phyloP scores from a whole-genome alignment of 495 filamentous ascomycete genomes.

The Daldinia childiae region DNA sequence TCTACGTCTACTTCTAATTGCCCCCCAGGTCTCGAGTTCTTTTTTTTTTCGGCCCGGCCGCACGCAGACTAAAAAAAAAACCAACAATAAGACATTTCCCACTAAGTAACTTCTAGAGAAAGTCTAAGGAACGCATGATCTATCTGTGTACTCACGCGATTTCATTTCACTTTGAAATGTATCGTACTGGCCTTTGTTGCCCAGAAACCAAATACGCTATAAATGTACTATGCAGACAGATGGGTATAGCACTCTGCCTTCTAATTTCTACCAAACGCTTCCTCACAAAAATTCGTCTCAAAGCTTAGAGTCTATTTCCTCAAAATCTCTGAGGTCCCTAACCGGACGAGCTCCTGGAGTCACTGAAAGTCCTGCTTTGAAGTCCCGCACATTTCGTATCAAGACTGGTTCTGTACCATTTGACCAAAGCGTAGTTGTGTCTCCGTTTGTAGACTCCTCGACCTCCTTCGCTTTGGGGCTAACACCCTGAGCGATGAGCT shows the following conservation, averaged over 20 bases:
- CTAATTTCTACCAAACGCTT: constrained; percentile 28
- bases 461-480: constrained; percentile 51
- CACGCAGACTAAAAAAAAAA: neutral
- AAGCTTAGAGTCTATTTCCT: constrained; percentile 82
- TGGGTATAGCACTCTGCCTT: constrained; percentile 35
- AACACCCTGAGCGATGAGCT: constrained; percentile 78
- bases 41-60: neutral
- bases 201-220: constrained; percentile 1
- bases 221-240: constrained; percentile 26
- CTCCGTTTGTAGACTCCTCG: constrained; percentile 53
- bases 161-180: constrained; percentile 8
- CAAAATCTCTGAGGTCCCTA: constrained; percentile 80
- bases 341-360: constrained; percentile 75
- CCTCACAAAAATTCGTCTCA: constrained; percentile 43
- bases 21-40: neutral
- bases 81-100: neutral
- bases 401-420: constrained; percentile 59
- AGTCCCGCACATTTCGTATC: constrained; percentile 78
- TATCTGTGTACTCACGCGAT: neutral
- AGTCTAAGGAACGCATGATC: neutral
- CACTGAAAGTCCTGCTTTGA: constrained; percentile 74
- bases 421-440: constrained; percentile 36
- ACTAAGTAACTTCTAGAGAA: neutral
- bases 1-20: neutral
- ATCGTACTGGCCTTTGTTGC: neutral